Evolutionary conservation across 2,329 filamentous ascomycete genomes (phyloP).

Genomic region (Apiospora phragmitis): DNA sequence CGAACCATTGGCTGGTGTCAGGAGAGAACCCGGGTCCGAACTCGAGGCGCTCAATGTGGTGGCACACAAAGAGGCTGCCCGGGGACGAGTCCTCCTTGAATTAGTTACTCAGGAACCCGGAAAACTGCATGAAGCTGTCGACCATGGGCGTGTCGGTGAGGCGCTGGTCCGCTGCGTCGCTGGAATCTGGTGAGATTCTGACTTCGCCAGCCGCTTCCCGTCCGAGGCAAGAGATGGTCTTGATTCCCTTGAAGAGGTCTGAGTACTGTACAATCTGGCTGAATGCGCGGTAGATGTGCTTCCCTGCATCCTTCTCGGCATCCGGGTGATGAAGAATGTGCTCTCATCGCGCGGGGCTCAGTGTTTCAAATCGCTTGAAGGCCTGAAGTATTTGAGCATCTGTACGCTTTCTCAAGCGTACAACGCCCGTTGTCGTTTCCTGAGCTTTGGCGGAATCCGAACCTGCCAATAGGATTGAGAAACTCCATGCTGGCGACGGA

Average conservation of each 20-base stretch:
- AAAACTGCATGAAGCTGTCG: slow-evolving; percentile 24
- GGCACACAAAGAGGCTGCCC: slow-evolving; percentile 23
- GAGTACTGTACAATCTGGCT: slow-evolving; percentile 22
- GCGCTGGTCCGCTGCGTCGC: slow-evolving; percentile 15
- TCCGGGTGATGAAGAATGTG: slow-evolving; percentile 24
- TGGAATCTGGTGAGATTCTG: slow-evolving; percentile 11
- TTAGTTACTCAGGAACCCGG: slow-evolving; percentile 21
- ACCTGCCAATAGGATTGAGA: slow-evolving; percentile 15
- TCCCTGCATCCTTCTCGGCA: slow-evolving; percentile 33
- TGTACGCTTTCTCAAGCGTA: slow-evolving; percentile 13
- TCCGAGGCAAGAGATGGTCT: slow-evolving; percentile 21
- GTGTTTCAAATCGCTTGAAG: slow-evolving; percentile 31
- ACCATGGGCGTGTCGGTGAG: slow-evolving; percentile 21
- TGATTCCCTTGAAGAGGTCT: slow-evolving; percentile 27
- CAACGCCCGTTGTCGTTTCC: slow-evolving; percentile 16
- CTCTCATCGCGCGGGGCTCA: slow-evolving; percentile 27
- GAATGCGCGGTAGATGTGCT: slow-evolving; percentile 34
- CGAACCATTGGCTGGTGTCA: slow-evolving; percentile 18
- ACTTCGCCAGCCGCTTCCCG: slow-evolving; percentile 25
- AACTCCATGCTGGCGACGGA: slow-evolving; percentile 15
- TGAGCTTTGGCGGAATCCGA: background rate
- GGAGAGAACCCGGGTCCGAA: slow-evolving; percentile 24
- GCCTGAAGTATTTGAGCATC: slow-evolving; percentile 24
- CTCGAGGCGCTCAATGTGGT: slow-evolving; percentile 24
- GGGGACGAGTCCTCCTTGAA: slow-evolving; percentile 14